A percentile compares a stretch with the other conserved stretches of the same genome.
These are phyloP conservation scores for Grosmannia serpens DNA, from an alignment of 2,329 filamentous ascomycete species.

Conservation along the genomic window DNA sequence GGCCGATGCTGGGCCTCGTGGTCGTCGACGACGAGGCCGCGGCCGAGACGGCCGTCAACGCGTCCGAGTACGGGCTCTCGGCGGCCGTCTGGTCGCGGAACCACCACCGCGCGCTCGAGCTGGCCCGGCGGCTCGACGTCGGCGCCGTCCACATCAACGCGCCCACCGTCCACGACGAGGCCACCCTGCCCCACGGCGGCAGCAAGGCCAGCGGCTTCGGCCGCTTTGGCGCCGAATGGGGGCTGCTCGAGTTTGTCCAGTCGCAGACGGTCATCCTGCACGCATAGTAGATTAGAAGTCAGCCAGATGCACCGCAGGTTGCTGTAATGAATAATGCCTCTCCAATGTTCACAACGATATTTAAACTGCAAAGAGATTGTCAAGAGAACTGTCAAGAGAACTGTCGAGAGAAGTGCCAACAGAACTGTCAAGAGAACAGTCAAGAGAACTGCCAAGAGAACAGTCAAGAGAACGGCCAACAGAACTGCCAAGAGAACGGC, in stretches of 20 bases:
- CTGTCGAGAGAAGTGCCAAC: too few relatives aligned
- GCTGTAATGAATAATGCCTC: too few relatives aligned
- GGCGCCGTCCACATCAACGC: conserved; percentile 58
- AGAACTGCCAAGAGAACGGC: too few relatives aligned
- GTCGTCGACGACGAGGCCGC: conserved; percentile 57
- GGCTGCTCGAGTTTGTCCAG: conserved; percentile 2
- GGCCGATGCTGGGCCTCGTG: conserved; percentile 59
- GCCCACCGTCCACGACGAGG: conserved; percentile 55
- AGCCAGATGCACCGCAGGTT: too few relatives aligned
- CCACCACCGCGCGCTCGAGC: conserved; percentile 42
- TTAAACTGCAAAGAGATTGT: too few relatives aligned
- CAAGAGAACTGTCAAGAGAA: too few relatives aligned
- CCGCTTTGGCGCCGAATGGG: conserved; percentile 29
- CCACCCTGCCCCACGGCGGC: conserved; percentile 52
- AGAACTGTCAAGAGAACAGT: too few relatives aligned
- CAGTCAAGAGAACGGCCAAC: too few relatives aligned
- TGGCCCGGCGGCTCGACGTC: conserved; percentile 53
- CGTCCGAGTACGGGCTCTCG: conserved; percentile 67
- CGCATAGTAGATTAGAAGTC: too few relatives aligned
- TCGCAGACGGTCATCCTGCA: conserved; percentile 3
- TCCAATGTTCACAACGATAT: too few relatives aligned
- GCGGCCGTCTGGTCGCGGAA: conserved; percentile 64
- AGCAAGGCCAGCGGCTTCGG: conserved; percentile 54
- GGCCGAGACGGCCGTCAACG: conserved; percentile 62
- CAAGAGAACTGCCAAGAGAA: too few relatives aligned